Evolutionary conservation across 139 green algal genomes (phyloP), one percentile per base, ranked within the genome.

Genomic region (Diplosphaera chodatii): DNA sequence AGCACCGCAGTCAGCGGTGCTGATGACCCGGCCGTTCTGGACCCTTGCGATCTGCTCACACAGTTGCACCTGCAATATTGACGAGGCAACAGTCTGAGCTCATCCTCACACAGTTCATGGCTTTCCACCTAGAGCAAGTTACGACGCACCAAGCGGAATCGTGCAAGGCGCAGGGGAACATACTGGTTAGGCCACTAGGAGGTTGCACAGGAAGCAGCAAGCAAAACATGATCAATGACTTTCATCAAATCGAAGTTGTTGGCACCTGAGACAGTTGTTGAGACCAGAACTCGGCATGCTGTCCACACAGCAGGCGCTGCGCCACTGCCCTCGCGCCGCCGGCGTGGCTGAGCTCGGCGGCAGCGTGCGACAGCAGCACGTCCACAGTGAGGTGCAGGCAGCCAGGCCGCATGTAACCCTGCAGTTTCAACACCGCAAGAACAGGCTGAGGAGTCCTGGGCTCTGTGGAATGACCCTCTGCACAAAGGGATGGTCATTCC

Each of bases 351-450:
- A 18, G 3, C 48, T 23, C 48, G 48, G 48, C 48, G 48, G 8
- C 48, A 25, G 10, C 8, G 48, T 25, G 48, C 13, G 13, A 3
- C 48, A 59, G 32, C 64, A 28, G 30, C 48, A 59, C 48, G 48
- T 59, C 48, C 13, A 78, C 29, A 0, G 75, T 80, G 0, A 80
- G 65, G 62, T 80, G 68, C 32, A 68, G 40, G 63, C 75, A 80
- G 28, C 75, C 75, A 0, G 74, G 67, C 25, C 74, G 74, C 34
- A 76, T 29, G 67, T 28, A 76, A 29, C 74, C 68, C 63, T 78
- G 67, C n/a, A 78, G n/a, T 32, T 75, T 6, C 10, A 22, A 28
- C 3, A 28, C 59, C 34, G n/a, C n/a, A n/a, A n/a, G n/a, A n/a
- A n/a, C n/a, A n/a, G n/a, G n/a, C n/a, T n/a, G n/a, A n/a, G n/a